Base-by-base conservation (phyloP, 495 filamentous ascomycete genomes). In the Talaromyces thailandensis region DNA sequence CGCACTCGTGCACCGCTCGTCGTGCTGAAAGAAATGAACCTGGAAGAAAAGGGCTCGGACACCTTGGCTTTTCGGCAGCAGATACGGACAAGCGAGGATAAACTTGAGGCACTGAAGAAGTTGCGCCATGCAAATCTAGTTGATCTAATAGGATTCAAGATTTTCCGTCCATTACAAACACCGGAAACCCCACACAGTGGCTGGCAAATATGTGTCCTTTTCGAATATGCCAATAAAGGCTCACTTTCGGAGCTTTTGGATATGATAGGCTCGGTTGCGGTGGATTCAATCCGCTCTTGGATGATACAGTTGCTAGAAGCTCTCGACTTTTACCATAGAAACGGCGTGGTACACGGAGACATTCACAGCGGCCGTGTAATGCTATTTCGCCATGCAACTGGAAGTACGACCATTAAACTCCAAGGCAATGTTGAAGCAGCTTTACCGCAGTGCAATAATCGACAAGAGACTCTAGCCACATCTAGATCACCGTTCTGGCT, bases 261-360 rank as follows among this genome's bases (percentile, higher is more conserved):
- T 40, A 81, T 92, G 56, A 84, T 90, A 29, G 89, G 86, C 31
- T 81, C 81, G n/a, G 73, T 96, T 48, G 83, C 86, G 29, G 80
- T 87, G 37, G 83, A 83, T 63, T 90, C 86, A 65, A 84, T 89
- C 40, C 86, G 91, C 53, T 82, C 89, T 57, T 97, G 91, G 90
- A 91, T 90, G 50, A 87, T 91, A 53, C 89, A 93, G 65, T 78
- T 98, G n/a, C 85, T 98, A 26, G 90, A 96, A 71, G 94, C 86
- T 0, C 79, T 98, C 29, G 90, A 92, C 53, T 93, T 87, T 70
- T 83, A 93, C 60, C 93, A 97, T 69, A 85, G 84, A 58, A 85
- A 89, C 68, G 91, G 91, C 16, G 79, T 94, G 40, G 77, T 91
- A 24, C 95, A 98, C 71, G 86, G 87, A 63, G 83, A 85, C 66